These are phyloP conservation scores for Volvox africanus DNA, from an alignment of 139 green algal species.

Conservation along the genomic window DNA sequence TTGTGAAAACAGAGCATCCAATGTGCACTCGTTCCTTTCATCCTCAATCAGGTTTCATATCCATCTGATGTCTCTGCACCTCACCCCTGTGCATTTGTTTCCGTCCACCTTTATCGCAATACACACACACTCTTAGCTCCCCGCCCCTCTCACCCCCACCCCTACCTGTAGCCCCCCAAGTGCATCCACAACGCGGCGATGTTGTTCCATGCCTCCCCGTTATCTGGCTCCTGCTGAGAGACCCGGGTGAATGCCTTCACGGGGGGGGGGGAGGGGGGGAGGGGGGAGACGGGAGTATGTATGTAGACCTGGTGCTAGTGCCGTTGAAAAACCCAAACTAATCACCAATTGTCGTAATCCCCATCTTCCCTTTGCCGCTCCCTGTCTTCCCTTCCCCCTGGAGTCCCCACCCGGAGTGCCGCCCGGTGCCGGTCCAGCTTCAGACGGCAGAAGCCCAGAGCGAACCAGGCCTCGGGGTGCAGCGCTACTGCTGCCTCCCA, in stretches of 20 bases:
- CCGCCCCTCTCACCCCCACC: too few relatives aligned
- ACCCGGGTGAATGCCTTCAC: constrained; percentile 72
- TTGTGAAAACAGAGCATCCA: too few relatives aligned
- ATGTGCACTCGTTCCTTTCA: too few relatives aligned
- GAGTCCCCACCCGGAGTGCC: constrained; percentile 56
- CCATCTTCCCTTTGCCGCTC: too few relatives aligned
- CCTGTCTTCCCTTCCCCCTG: too few relatives aligned
- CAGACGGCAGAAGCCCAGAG: constrained; percentile 84
- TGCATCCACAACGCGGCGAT: constrained; percentile 89
- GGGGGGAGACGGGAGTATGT: not conserved
- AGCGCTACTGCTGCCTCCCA: constrained; percentile 87
- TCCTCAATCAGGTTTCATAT: too few relatives aligned
- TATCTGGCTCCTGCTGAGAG: constrained; percentile 86
- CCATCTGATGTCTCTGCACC: too few relatives aligned
- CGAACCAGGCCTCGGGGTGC: constrained; percentile 92
- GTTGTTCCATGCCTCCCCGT: constrained; percentile 97
- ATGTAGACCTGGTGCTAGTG: not conserved
- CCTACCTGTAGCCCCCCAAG: constrained; percentile 45
- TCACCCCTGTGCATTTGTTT: too few relatives aligned
- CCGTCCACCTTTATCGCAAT: too few relatives aligned
- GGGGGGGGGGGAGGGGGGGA: not conserved
- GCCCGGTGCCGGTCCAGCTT: constrained; percentile 42
- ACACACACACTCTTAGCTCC: too few relatives aligned
- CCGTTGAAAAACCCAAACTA: too few relatives aligned
- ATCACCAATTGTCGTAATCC: too few relatives aligned